phyloP scores from a whole-genome alignment of 768 basidiomycete species.

The Phlebiopsis gigantea region DNA sequence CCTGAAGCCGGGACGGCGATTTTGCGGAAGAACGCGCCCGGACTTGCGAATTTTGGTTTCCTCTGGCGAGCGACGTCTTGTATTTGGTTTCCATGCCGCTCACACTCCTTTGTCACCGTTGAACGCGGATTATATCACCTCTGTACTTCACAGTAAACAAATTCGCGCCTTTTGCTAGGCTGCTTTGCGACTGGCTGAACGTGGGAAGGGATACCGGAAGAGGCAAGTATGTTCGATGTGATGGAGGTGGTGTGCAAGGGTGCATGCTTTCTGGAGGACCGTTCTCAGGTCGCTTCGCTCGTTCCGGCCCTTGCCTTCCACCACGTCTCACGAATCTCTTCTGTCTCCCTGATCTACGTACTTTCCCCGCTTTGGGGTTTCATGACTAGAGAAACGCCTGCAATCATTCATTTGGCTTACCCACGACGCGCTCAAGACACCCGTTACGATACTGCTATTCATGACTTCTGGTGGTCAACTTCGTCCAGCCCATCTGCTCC shows the following conservation, averaged over 20 bases:
- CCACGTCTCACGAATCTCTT: neutral
- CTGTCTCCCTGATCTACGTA: neutral
- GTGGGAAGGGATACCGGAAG: conserved; percentile 9
- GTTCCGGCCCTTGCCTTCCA: conserved; percentile 7
- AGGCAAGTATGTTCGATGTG: conserved; percentile 11
- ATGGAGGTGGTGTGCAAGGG: conserved; percentile 11
- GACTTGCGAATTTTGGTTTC: no score
- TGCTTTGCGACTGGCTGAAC: neutral
- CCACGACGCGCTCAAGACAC: conserved; percentile 20
- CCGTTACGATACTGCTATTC: conserved; percentile 4
- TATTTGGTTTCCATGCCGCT: neutral
- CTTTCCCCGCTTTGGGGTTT: conserved; percentile 13
- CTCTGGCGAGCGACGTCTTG: no score
- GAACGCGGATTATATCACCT: neutral
- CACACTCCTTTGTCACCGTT: neutral
- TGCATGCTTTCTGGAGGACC: conserved; percentile 2
- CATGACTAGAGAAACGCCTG: conserved; percentile 17
- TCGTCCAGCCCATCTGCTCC: neutral
- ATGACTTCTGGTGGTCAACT: conserved; percentile 21
- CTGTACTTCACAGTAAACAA: neutral
- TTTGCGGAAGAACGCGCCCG: neutral
- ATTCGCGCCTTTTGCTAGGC: neutral
- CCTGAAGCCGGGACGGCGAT: neutral
- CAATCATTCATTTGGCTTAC: conserved; percentile 21
- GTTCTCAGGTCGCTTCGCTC: conserved; percentile 7